phyloP scores from a whole-genome alignment of 208 protist species.

The Acanthamoeba triangularis region DNA sequence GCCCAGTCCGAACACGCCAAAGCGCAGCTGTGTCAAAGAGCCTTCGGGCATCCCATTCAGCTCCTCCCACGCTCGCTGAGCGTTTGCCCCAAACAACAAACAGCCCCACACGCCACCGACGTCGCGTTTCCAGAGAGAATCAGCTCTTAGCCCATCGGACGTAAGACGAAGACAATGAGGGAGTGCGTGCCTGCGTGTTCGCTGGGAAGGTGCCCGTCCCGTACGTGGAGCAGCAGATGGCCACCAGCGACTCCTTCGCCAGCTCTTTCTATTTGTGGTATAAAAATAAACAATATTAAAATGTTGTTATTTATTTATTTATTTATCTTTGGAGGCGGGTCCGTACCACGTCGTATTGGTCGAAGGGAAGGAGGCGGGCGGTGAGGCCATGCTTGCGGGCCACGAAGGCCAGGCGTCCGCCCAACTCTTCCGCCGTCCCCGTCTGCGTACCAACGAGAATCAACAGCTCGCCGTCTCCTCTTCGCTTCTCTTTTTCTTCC shows the following conservation, averaged over 20 bases:
- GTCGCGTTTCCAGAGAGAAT: not conserved
- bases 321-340: not conserved
- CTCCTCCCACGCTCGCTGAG: conserved; percentile 12
- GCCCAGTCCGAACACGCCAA: conserved; percentile 67
- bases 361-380: conserved; percentile 42
- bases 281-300: not conserved
- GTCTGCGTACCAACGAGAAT: conserved; percentile 24
- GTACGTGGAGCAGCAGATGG: conserved; percentile 72
- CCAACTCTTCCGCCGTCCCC: conserved; percentile 32
- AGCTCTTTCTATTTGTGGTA: not conserved
- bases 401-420: not conserved
- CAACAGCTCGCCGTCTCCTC: conserved; percentile 14
- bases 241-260: not conserved
- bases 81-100: not conserved
- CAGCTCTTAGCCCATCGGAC: not conserved
- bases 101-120: not conserved
- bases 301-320: not conserved
- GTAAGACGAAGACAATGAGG: not conserved
- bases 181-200: conserved; percentile 11
- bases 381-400: conserved; percentile 3
- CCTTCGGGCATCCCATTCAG: not conserved
- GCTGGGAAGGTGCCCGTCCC: conserved; percentile 55
- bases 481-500: not conserved
- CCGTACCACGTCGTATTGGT: conserved; percentile 44
- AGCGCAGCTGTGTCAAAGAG: not conserved